Base-by-base conservation (phyloP, 1,284 basidiomycete species). In the Microbotryum intermedium region DNA sequence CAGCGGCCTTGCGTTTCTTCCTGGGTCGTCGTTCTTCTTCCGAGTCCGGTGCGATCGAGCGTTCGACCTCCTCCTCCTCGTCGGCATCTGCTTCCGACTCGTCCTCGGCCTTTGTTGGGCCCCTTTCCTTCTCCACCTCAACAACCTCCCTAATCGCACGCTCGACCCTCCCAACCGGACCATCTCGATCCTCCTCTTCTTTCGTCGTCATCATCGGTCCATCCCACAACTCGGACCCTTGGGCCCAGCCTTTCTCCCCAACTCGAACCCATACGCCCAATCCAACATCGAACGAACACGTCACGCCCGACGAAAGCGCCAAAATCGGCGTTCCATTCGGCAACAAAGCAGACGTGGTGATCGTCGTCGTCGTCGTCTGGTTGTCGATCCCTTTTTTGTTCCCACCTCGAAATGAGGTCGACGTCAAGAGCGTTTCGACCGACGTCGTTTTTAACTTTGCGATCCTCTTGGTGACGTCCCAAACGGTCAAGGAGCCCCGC, bases 331-430 rank as follows among this genome's bases (percentile, higher is more conserved):
- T 77, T 6, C 91, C 90, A 69, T 90, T 90, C 0, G 85, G 80
- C 29, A 87, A 83, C 28, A 92, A 79, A 11, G 79, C 74, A 9
- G 83, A 83, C 2, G 83, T 80, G 9, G 80, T 75, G 63, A 86
- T 78, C 26, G 56, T 54, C 8, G 69, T 13, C 34, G 13, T 11
- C 3, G 2, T 39, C 34, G 67, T 82, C 79, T 28, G 81, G 83
- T 66, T 84, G 84, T 53, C 87, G 77, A 65, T 91, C 84, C 84
- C 88, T 91, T n/a, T n/a, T n/a, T n/a, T n/a, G n/a, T n/a, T n/a
- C n/a, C 13, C 34, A 39, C 34, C 16, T 16, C 34, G n/a, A n/a
- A n/a, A n/a, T n/a, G n/a, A n/a, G n/a, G n/a, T n/a, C 34, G 34
- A 39, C 34, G 34, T 39, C 62, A 64, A 21, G 8, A 62, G 23